These are phyloP conservation scores for Actinidia arguta DNA, from an alignment of 179 eudicot species.

Conservation along the genomic window DNA sequence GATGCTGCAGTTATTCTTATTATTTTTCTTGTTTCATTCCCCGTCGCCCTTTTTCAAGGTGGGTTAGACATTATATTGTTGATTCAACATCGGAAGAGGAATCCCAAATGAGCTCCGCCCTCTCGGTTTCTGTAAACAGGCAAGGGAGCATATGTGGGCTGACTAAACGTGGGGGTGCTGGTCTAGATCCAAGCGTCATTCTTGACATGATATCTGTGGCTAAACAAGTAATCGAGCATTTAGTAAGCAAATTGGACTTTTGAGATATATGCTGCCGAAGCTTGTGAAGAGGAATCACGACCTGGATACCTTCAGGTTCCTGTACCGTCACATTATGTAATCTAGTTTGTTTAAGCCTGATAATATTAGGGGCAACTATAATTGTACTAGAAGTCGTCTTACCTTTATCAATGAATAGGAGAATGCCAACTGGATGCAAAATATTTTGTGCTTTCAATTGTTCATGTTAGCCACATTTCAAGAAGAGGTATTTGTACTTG, in stretches of 20 bases:
- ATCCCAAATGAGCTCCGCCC: conserved; percentile 92
- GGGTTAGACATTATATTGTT: no score
- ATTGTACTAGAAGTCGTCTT: neutral
- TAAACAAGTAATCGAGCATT: conserved; percentile 73
- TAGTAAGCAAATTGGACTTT: conserved; percentile 79
- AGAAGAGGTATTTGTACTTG: no score
- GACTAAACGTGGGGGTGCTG: conserved; percentile 88
- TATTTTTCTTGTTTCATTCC: no score
- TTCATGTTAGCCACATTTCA: no score
- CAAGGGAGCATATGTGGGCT: conserved; percentile 81
- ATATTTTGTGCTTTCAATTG: no score
- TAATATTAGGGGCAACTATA: neutral
- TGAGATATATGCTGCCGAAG: conserved; percentile 87
- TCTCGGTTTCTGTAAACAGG: conserved; percentile 79
- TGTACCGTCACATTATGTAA: no score
- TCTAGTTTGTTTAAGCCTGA: neutral
- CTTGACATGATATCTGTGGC: conserved; percentile 95
- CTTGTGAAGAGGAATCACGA: conserved; percentile 63
- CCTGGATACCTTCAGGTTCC: neutral
- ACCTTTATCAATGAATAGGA: no score
- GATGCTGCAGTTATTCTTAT: no score
- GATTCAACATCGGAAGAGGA: conserved; percentile 34
- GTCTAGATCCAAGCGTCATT: conserved; percentile 81
- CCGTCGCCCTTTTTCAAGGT: no score
- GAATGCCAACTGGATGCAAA: no score